Base-by-base conservation (phyloP, 768 basidiomycete species). In the Russula foetens region DNA sequence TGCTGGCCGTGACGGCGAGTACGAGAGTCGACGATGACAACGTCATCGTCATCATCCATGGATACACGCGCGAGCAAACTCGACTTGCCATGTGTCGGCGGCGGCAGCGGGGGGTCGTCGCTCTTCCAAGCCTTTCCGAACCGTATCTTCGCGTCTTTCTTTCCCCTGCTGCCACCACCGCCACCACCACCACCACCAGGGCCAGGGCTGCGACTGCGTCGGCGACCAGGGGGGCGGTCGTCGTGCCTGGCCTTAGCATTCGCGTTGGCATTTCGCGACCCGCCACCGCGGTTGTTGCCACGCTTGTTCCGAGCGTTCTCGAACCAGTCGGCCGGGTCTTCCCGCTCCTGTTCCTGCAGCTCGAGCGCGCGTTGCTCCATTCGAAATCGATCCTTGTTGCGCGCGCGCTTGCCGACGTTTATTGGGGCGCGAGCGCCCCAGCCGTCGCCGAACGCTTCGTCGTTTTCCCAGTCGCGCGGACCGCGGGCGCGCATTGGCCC, bases 251-350 rank as follows among this genome's bases (percentile, higher is more conserved):
- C n/a, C n/a, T n/a, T n/a, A n/a, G n/a, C n/a, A n/a, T n/a, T n/a
- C n/a, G n/a, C n/a, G n/a, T n/a, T n/a, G n/a, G n/a, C n/a, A n/a
- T n/a, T n/a, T n/a, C n/a, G n/a, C n/a, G n/a, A n/a, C n/a, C 67
- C 68, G 41, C 71, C 71, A 57, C 63, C 72, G 59, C 35, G 35
- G 6, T 35, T 12, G 9, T 35, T 35, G 8, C n/a, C n/a, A n/a
- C 67, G 72, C 55, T 62, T 63, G 38, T 74, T 74, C 31, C 67
- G 67, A 12, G 71, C 39, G 44, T 73, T 75, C 38, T 73, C 74
- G 69, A 91, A 91, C 88, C 88, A 90, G 70, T 88, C 84, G 49
- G 79, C 80, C 3, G 69, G 69, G 50, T 88, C 85, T 23, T 82
- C 78, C n/a, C 78, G 78, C 19, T 73, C 74, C 24, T 78, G 78